Base-by-base conservation (phyloP, 441 rosid species). In the Populus hybrid region DNA sequence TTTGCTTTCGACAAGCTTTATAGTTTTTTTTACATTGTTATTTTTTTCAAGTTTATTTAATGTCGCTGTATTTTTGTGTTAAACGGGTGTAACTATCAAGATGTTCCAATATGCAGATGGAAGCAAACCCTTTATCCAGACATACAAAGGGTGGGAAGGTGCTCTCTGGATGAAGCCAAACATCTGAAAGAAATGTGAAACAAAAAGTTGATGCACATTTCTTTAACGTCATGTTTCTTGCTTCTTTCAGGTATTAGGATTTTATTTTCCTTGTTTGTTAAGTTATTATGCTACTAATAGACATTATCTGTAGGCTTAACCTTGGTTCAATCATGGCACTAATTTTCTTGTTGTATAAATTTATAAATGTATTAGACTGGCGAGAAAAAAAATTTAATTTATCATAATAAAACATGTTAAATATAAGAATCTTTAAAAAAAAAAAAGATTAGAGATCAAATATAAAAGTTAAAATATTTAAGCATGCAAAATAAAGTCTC, bases 171-270 rank as follows among this genome's bases (percentile, higher is more conserved):
- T 73, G 99, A 95, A 83, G 88, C 87, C 71, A 88, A 90, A 79
- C 88, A 90, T 76, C 75, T 96, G 84, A 91, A 78, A 85, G 82
- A 89, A 89, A 85, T 94, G 98, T 98, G 83, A 73, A 72, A 94
- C 83, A 77, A 78, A 73, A 61, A 46, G 79, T 73, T 69, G 70
- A 69, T 64, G 12, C 73, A 50, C 12, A 76, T 72, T 9, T 35
- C 59, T 40, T 24, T 76, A 24, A 46, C 14, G 1, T 23, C 9
- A 21, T 24, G 35, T 53, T 69, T 2, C 14, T 38, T 40, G 46
- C 46, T 9, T 9, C 11, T 40, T 40, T 40, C 46, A 40, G 2
- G 14, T 40, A 40, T 9, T 40, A 40, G 0, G 24, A 9, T 68
- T 40, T 21, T 9, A 3, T 4, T 34, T 61, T 26, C 7, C 10